Conservation (phyloP, 1,139 yeast genomes). For the Scheffersomyces cryptocercus region DNA sequence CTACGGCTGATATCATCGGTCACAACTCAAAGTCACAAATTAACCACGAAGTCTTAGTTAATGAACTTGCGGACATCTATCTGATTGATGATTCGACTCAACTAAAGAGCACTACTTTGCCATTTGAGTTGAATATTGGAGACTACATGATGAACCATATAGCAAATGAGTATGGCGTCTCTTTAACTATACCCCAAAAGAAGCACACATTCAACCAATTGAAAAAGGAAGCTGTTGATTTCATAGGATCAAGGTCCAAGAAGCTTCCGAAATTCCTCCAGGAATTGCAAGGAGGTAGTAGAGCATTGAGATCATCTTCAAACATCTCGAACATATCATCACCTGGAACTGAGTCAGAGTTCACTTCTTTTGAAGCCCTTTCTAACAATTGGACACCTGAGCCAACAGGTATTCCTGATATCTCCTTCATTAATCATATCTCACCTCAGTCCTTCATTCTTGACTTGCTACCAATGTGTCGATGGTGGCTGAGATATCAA, state of each 20-base stretch:
- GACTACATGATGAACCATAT: constrained; percentile 11
- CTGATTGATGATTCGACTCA: constrained; percentile 26
- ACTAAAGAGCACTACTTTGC: constrained; percentile 22
- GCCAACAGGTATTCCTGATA: constrained; percentile 20
- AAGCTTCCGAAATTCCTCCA: constrained; percentile 19
- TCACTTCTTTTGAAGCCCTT: not conserved
- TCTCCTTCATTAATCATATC: constrained; percentile 18
- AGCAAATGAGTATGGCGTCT: not conserved
- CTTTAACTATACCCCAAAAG: not conserved
- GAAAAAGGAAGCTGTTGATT: constrained; percentile 10
- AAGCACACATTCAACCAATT: constrained; percentile 10
- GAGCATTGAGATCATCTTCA: constrained; percentile 11
- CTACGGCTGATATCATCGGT: constrained; percentile 41
- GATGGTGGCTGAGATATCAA: constrained; percentile 41
- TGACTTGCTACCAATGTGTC: constrained; percentile 36
- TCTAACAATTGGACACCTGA: constrained; percentile 8
- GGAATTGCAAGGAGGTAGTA: constrained; percentile 13
- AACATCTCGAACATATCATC: constrained; percentile 1
- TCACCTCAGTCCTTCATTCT: constrained; percentile 13
- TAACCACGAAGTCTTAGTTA: constrained; percentile 31
- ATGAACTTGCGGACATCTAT: constrained; percentile 39
- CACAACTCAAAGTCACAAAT: constrained; percentile 36
- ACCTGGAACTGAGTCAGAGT: constrained; percentile 1
- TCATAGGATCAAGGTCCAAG: constrained; percentile 20
- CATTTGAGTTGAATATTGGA: constrained; percentile 42